These are phyloP conservation scores for Ceratobasidium sp. DNA, from an alignment of 1,284 basidiomycete species.

Conservation along the genomic window DNA sequence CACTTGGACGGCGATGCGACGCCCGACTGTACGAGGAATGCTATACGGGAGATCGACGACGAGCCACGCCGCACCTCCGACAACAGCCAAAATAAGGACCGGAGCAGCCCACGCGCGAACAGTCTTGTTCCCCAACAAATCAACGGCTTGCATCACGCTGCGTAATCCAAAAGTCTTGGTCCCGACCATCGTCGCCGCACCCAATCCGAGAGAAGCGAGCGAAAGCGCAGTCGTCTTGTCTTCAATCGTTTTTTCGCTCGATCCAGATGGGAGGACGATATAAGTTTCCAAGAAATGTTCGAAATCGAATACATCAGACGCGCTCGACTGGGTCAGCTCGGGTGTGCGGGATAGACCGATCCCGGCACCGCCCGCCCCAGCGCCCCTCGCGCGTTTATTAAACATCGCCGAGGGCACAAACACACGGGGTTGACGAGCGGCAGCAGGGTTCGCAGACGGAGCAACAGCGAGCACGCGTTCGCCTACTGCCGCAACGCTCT, in stretches of 20 bases:
- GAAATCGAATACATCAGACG: constrained; percentile 91
- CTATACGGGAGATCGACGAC: constrained; percentile 90
- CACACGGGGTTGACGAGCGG: constrained; percentile 83
- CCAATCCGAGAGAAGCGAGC: constrained; percentile 81
- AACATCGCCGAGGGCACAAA: constrained; percentile 99
- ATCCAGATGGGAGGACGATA: constrained; percentile 66
- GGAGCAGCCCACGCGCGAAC: constrained; percentile 92
- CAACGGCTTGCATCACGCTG: constrained; percentile 82
- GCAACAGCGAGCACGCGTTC: constrained; percentile 73
- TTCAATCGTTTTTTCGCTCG: constrained; percentile 60
- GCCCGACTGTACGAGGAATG: constrained; percentile 92
- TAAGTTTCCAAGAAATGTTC: constrained; percentile 82
- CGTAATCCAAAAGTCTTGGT: constrained; percentile 84
- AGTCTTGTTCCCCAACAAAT: constrained; percentile 86
- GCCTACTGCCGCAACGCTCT: constrained; percentile 77
- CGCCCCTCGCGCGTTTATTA: constrained; percentile 64
- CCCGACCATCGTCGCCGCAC: constrained; percentile 90
- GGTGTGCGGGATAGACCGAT: constrained; percentile 75
- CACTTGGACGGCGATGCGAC: constrained; percentile 77
- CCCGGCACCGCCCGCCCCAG: constrained; percentile 80
- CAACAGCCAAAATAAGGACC: constrained; percentile 79
- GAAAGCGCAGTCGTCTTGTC: constrained; percentile 77
- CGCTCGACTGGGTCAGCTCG: constrained; percentile 79
- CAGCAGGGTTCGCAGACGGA: constrained; percentile 66
- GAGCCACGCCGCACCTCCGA: constrained; percentile 86